These are phyloP conservation scores for Peniophora sp. DNA, from an alignment of 1,284 basidiomycete species.

Conservation along the genomic window DNA sequence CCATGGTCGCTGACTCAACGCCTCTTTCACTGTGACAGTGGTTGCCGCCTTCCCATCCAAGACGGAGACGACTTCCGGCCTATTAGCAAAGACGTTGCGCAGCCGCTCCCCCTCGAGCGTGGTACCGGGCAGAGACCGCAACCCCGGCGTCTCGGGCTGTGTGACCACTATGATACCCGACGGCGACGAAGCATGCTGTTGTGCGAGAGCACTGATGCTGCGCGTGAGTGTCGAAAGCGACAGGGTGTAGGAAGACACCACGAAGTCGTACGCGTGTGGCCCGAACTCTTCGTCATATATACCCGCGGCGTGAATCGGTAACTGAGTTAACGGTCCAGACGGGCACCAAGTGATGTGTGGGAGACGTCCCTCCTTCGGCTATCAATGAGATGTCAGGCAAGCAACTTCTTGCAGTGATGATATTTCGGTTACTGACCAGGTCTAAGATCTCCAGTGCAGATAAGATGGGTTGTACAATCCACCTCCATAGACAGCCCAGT, in stretches of 20 bases:
- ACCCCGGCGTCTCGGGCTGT: not conserved
- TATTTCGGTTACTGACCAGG: not conserved
- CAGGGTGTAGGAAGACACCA: not conserved
- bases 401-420: not conserved
- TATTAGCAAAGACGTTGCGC: not conserved
- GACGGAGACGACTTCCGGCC: constrained; percentile 1
- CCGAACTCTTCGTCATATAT: not conserved
- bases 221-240: not conserved
- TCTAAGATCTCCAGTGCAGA: not conserved
- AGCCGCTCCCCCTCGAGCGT: not conserved
- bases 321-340: not conserved
- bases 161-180: not conserved
- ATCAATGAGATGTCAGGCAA: not conserved
- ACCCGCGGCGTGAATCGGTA: not conserved
- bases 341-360: not conserved
- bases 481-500: not conserved
- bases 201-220: not conserved
- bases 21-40: not conserved
- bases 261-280: not conserved
- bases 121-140: not conserved
- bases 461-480: not conserved
- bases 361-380: not conserved
- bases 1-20: not conserved
- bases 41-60: constrained; percentile 7
- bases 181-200: not conserved